Evolutionary conservation across 495 filamentous ascomycete genomes (phyloP), one percentile per base, ranked within the genome.

Genomic region (Aspergillus hancockii): DNA sequence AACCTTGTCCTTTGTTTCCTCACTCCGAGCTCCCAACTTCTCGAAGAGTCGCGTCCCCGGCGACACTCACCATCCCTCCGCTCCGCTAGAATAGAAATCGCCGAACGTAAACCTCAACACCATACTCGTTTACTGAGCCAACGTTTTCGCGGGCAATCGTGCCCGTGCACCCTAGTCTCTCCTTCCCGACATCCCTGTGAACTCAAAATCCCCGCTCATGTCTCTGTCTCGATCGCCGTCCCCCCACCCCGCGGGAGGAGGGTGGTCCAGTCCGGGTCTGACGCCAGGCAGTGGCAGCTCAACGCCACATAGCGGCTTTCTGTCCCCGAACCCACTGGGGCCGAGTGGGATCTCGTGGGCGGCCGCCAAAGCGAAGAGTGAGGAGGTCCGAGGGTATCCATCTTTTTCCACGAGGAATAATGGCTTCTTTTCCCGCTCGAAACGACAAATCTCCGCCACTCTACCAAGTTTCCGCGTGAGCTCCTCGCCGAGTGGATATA

Each of bases 241-340:
- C 50, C 91, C 91, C 59, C 82, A 83, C 55, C 85, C 83, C 9
- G 32, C 32, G 61, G 89, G 88, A 63, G 90, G 89, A 66, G 91
- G 91, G 63, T 96, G 92, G 92, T 85, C 90, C 57, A 93, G 87
- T 73, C 92, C 92, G 19, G 91, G 90, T 31, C 79, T 95, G 52
- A 87, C 83, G 49, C 83, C 85, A 50, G 76, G 81, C 41, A 92
- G 87, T 71, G 89, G 88, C 59, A 79, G 82, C 66, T 83, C 87
- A 23, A 90, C 85, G 65, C 89, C 90, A 30, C 74, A 80, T 55
- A 77, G 80, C 21, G 77, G 72, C 40, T 74, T 77, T 10, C 84
- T 79, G 63, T 68, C 72, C 2, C 63, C 74, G 8, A 65, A 54
- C 36, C 54, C 71, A 8, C 57, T 71, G 9, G 66, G 66, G 10